These are phyloP conservation scores for Lichina pygmaea DNA, from an alignment of 495 filamentous ascomycete genomes.

Conservation along the genomic window DNA sequence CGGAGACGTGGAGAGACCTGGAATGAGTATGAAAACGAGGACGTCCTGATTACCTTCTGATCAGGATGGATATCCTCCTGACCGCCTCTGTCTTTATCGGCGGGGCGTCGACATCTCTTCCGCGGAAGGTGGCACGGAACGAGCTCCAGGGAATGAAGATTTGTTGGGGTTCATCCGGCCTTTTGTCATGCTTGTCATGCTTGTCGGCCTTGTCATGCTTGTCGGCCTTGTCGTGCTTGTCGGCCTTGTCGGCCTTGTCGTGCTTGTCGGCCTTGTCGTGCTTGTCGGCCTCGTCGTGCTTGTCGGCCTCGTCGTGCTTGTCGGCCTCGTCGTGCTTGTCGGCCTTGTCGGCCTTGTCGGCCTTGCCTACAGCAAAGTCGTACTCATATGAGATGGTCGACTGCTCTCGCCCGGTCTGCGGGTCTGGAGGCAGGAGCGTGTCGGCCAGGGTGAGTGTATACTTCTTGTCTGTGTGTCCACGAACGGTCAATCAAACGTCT, in stretches of 20 bases:
- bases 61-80: slow-evolving; percentile 47
- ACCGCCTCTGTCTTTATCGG: slow-evolving; percentile 27
- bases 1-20: not conserved
- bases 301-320: not conserved
- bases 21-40: not conserved
- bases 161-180: not conserved
- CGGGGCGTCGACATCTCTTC: slow-evolving; percentile 26
- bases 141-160: slow-evolving; percentile 29
- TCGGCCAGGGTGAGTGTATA: slow-evolving; percentile 60
- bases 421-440: slow-evolving; percentile 22
- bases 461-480: slow-evolving; percentile 14
- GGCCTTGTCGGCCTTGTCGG: slow-evolving; percentile 1
- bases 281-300: not conserved
- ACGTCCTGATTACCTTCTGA: slow-evolving; percentile 31
- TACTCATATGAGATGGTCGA: slow-evolving; percentile 30
- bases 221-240: slow-evolving; percentile 1
- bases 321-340: not conserved
- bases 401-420: slow-evolving; percentile 30
- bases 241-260: slow-evolving; percentile 1
- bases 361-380: slow-evolving; percentile 15
- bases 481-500: no score
- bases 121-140: slow-evolving; percentile 47
- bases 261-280: slow-evolving; percentile 1
- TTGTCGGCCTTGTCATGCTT: not conserved
- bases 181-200: not conserved